Evolutionary conservation across 2,329 filamentous ascomycete species (phyloP), one percentile per base, ranked within the genome.

Genomic region (Fusarium anguioides): DNA sequence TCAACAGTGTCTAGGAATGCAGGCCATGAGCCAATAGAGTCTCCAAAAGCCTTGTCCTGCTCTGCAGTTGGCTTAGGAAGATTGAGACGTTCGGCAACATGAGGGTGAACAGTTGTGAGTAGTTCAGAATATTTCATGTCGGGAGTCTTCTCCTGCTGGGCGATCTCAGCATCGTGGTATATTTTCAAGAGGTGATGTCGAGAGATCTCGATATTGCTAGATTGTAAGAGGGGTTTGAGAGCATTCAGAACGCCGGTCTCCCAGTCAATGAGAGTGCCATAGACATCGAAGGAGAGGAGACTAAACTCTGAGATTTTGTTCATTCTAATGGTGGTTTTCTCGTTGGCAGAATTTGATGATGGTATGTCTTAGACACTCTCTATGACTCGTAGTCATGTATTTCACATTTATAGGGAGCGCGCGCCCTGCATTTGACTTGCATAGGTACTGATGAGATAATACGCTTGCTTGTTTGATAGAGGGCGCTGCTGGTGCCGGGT

Each of bases 181-280:
- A 82, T 75, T 21, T 80, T 78, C 46, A 82, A 78, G 26, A 82
- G 78, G 14, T 80, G 75, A 18, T 78, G 67, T 23, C 79, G 74
- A 36, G 75, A 73, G 55, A 79, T 74, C 1, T 76, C 52, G 18
- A 66, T 57, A 15, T 64, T 58, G 56, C 70, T 70, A 7, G 64
- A 48, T 26, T 82, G 74, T 31, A 87, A 77, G 14, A 87, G 74
- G 1, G 86, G 82, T 36, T 79, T 75, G 5, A 94, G 81, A 5
- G 84, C 82, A 4, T 77, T 64, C 41, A 86, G 74, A 52, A 93
- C 84, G 47, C 91, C 91, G 4, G 81, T 76, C 77, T 94, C 90
- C 91, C 91, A 93, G 80, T 95, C 91, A 56, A 94, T 88, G 3
- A 95, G 83, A 1, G 92, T 95, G 75, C 91, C 91, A 76, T 92